A percentile compares a stretch with the other conserved stretches of the same genome.
phyloP scores from a whole-genome alignment of 352 stramenopile genomes.

The Globisporangium uncinulatum region DNA sequence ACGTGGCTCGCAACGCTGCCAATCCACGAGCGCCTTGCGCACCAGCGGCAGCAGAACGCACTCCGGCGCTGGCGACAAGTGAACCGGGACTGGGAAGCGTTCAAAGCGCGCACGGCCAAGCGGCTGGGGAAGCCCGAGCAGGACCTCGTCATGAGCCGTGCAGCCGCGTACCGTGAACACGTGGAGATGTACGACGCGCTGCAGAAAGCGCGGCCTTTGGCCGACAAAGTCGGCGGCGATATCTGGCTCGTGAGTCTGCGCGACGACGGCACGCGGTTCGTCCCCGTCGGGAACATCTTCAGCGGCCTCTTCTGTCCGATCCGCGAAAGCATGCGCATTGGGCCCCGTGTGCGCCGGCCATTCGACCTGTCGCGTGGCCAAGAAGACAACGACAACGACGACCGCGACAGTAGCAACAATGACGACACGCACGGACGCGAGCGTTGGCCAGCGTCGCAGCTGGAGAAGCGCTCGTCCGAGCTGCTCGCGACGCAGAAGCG shows the following conservation, averaged over 20 bases:
- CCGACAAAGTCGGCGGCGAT: constrained; percentile 84
- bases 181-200: constrained; percentile 89
- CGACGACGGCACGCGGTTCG: constrained; percentile 78
- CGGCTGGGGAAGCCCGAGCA: constrained; percentile 56
- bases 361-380: constrained; percentile 27
- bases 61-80: constrained; percentile 65
- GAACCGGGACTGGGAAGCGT: constrained; percentile 65
- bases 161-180: constrained; percentile 81
- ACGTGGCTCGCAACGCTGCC: constrained; percentile 66
- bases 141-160: constrained; percentile 83
- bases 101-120: constrained; percentile 52
- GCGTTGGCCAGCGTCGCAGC: constrained; percentile 21
- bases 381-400: constrained; percentile 7
- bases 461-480: constrained; percentile 51
- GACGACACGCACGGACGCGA: neutral
- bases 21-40: constrained; percentile 62
- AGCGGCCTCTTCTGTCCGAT: constrained; percentile 88
- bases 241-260: constrained; percentile 89
- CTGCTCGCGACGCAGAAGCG: constrained; percentile 55
- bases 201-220: constrained; percentile 76
- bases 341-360: constrained; percentile 47
- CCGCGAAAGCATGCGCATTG: constrained; percentile 52
- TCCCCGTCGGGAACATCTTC: constrained; percentile 92
- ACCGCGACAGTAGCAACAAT: constrained; percentile 5
- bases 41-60: constrained; percentile 63